Percentiles rank a stretch among this genome's conserved stretches.
phyloP scores from a whole-genome alignment of 208 protist species.

The Entamoeba dispar region DNA sequence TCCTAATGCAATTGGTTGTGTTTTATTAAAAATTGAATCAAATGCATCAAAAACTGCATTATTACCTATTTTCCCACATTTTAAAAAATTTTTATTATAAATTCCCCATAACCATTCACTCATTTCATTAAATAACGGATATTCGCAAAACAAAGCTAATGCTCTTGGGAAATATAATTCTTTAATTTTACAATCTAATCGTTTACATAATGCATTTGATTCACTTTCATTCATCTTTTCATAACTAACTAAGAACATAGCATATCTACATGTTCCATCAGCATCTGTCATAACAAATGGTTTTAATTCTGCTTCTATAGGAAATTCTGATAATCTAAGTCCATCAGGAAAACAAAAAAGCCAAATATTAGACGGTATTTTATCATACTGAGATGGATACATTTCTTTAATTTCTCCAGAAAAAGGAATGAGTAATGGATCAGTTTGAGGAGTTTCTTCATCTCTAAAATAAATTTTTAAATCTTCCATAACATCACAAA shows the following conservation, averaged over 20 bases:
- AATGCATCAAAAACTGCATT: neutral
- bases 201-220: neutral
- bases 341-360: neutral
- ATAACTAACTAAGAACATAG: neutral
- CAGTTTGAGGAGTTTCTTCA: neutral
- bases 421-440: neutral
- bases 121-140: neutral
- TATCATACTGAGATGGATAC: neutral
- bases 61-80: neutral
- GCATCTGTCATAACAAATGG: neutral
- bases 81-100: neutral
- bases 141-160: neutral
- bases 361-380: neutral
- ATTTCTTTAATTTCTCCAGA: neutral
- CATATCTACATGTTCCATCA: neutral
- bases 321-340: neutral
- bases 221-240: neutral
- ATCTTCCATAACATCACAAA: neutral
- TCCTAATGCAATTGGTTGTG: neutral
- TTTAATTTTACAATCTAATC: neutral
- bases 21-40: neutral
- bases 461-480: neutral
- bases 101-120: neutral
- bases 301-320: neutral
- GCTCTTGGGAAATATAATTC: neutral